phyloP scores from a whole-genome alignment of 805 yeast genomes.

The Saccharomyces paradoxus region DNA sequence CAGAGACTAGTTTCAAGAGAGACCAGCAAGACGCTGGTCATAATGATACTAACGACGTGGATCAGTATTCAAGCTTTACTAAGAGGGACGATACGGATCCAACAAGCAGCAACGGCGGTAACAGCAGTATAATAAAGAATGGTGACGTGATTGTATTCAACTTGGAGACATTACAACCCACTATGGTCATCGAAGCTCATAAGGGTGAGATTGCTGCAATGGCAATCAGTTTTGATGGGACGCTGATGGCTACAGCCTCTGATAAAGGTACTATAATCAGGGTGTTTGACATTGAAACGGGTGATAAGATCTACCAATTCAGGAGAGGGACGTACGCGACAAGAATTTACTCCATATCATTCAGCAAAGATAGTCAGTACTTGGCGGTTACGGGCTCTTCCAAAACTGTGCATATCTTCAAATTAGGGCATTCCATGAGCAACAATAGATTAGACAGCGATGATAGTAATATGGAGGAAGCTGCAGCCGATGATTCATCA shows the following conservation, averaged over 20 bases:
- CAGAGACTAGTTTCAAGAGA: neutral
- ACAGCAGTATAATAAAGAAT: constrained; percentile 26
- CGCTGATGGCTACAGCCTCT: constrained; percentile 62
- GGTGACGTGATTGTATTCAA: constrained; percentile 69
- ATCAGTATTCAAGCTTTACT: constrained; percentile 10
- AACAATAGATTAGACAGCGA: constrained; percentile 19
- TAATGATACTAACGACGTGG: constrained; percentile 28
- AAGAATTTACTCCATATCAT: constrained; percentile 63
- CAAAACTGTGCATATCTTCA: constrained; percentile 87
- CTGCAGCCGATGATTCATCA: constrained; percentile 12
- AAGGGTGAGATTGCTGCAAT: constrained; percentile 59
- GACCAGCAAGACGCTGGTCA: constrained; percentile 26
- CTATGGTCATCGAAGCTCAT: constrained; percentile 67
- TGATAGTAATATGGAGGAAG: constrained; percentile 34
- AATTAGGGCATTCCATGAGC: constrained; percentile 36
- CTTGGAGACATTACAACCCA: constrained; percentile 51
- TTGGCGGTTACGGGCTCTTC: constrained; percentile 82
- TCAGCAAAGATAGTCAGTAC: constrained; percentile 60
- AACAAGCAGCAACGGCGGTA: constrained; percentile 2
- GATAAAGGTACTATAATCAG: constrained; percentile 72
- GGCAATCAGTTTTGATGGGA: constrained; percentile 56
- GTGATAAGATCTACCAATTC: constrained; percentile 53
- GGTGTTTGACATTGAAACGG: constrained; percentile 57
- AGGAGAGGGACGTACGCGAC: constrained; percentile 83
- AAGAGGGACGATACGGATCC: constrained; percentile 1